Percentiles rank a stretch among this genome's conserved stretches.
phyloP scores from a whole-genome alignment of 2,329 filamentous ascomycete genomes.

The Phoma sp. region DNA sequence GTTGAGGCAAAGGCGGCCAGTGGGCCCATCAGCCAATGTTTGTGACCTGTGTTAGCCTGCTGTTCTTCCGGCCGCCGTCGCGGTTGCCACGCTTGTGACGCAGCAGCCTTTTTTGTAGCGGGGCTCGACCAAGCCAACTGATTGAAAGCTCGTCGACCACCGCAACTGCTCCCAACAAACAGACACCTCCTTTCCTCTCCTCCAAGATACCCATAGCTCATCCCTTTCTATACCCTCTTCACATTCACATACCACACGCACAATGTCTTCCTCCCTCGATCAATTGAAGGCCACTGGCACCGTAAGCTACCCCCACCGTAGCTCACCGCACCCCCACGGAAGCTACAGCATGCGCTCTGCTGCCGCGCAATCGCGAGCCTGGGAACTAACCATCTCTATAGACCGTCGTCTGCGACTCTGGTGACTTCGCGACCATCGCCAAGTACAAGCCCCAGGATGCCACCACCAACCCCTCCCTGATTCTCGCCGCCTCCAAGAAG shows the following conservation, averaged over 20 bases:
- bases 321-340: conserved; percentile 15
- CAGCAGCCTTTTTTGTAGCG: conserved; percentile 32
- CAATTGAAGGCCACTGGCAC: conserved; percentile 98
- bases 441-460: conserved; percentile 99
- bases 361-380: not conserved
- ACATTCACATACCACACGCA: conserved; percentile 18
- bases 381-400: conserved; percentile 47
- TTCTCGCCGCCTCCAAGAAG: conserved; percentile 98
- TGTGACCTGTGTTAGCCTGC: conserved; percentile 22
- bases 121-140: conserved; percentile 27
- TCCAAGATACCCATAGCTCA: conserved; percentile 1
- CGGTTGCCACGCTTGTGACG: conserved; percentile 44
- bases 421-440: conserved; percentile 83
- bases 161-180: conserved; percentile 31
- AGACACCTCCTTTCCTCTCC: conserved; percentile 9
- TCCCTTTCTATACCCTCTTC: not conserved
- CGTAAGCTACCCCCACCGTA: conserved; percentile 64
- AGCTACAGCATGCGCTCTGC: conserved; percentile 3
- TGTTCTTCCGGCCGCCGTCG: conserved; percentile 30
- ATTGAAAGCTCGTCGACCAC: conserved; percentile 30
- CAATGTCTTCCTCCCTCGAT: conserved; percentile 89
- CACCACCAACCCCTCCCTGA: conserved; percentile 98
- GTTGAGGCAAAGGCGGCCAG: conserved; percentile 32
- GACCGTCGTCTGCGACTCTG: conserved; percentile 97
- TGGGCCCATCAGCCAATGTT: conserved; percentile 24